These are phyloP conservation scores for Talaromyces sp. DNA, from an alignment of 2,329 filamentous ascomycete genomes.

Conservation along the genomic window DNA sequence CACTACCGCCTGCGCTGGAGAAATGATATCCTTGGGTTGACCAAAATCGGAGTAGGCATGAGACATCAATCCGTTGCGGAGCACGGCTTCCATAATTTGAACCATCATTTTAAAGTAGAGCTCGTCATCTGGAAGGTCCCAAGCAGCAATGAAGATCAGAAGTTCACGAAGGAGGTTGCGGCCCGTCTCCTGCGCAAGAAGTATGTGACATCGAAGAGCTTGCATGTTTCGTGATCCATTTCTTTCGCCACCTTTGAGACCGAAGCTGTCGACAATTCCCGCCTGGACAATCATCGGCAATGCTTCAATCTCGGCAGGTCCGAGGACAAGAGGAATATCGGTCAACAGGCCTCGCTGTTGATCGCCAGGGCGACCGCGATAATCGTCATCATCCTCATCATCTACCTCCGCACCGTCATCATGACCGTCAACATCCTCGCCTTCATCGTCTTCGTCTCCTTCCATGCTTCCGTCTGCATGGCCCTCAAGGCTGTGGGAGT, in stretches of 20 bases:
- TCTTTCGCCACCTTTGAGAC: constrained; percentile 65
- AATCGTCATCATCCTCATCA: constrained; percentile 57
- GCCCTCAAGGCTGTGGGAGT: constrained; percentile 45
- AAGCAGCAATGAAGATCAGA: constrained; percentile 93
- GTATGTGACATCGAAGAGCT: constrained; percentile 84
- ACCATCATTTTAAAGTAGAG: constrained; percentile 96
- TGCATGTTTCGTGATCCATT: constrained; percentile 75
- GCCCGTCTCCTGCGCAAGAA: constrained; percentile 86
- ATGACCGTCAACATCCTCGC: constrained; percentile 55
- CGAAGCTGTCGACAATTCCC: constrained; percentile 82
- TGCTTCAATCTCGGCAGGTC: constrained; percentile 93
- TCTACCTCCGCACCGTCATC: constrained; percentile 57
- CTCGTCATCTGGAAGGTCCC: constrained; percentile 91
- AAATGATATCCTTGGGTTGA: constrained; percentile 94
- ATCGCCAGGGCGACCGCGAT: constrained; percentile 54
- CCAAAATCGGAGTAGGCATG: constrained; percentile 90
- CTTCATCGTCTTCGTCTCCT: constrained; percentile 58
- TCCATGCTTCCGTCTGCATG: constrained; percentile 49
- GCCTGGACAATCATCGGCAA: constrained; percentile 97
- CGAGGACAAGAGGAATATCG: constrained; percentile 90
- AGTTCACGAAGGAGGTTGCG: constrained; percentile 87
- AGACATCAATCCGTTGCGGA: constrained; percentile 84
- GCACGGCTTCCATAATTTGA: constrained; percentile 90
- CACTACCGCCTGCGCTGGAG: constrained; percentile 89
- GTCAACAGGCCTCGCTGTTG: constrained; percentile 77